Base-by-base conservation (phyloP, 1,284 basidiomycete genomes). In the Moesziomyces antarcticus region DNA sequence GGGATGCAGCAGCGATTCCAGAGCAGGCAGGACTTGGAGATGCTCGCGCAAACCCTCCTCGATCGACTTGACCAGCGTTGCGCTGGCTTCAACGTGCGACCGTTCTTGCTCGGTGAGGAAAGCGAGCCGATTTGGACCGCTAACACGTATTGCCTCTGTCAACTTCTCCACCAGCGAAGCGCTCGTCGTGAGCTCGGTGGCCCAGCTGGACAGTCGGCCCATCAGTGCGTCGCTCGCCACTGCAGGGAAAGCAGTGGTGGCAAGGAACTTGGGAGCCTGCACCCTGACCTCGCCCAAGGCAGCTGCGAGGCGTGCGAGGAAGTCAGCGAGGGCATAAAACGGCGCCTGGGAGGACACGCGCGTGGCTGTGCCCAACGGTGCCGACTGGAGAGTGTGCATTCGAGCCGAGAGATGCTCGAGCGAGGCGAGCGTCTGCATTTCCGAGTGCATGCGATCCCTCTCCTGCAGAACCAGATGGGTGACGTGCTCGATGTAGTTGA, bases 401-500 rank as follows among this genome's bases (percentile, higher is more conserved):
- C 71, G 57, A 14, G 16, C 33, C 3, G 37, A 53, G 11, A 69
- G 21, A 41, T 46, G 37, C 30, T 73, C 71, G 35, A 73, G 55
- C 41, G 42, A 43, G 11, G 61, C 46, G 11, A 73, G 48, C 3
- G 54, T 45, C 46, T 52, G 53, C 20, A 73, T 43, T n/a, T 69
- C 60, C 25, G 41, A 51, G 9, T 58, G 41, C 54, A 76, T 66
- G 7, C 77, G 69, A 27, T 50, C 49, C 4, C 80, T 71, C 44
- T 77, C 71, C 24, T 50, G 70, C 45, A 79, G 45, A 3, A 75
- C 75, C 1, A 78, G 43, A 22, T 62, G 43, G 13, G 73, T 73
- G 42, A 89, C 87, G 50, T 91, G 93, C 85, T 98, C 94, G 9
- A 93, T 87, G 58, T 92, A 89, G 68, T 89, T 90, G 22, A 93